Evolutionary conservation across 164 flowering plant species (phyloP).

Genomic region (Hamamelis virginiana): DNA sequence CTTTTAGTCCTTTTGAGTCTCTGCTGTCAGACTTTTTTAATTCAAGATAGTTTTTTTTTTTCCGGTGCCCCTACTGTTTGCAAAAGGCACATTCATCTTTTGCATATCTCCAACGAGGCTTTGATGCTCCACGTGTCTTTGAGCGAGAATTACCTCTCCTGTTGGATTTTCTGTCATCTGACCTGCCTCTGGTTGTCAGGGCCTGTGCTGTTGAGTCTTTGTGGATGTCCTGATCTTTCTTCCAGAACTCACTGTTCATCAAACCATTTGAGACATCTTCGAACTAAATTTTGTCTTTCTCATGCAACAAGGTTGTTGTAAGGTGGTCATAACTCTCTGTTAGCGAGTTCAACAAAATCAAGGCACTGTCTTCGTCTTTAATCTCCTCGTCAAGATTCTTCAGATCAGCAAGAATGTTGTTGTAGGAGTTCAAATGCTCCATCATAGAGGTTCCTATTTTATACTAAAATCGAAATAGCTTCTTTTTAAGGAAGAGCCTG

Average conservation of each 20-base stretch:
- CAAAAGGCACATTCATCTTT: background rate
- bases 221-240: background rate
- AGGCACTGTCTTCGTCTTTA: background rate
- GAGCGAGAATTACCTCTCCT: background rate
- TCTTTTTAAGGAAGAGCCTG: background rate
- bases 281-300: background rate
- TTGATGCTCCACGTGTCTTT: background rate
- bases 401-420: too few species aligned
- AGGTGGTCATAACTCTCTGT: background rate
- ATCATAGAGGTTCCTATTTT: background rate
- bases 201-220: background rate
- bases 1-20: too few species aligned
- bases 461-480: background rate
- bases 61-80: conserved; percentile 3
- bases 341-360: background rate
- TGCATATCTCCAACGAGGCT: background rate
- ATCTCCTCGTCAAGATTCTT: background rate
- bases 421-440: background rate
- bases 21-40: background rate
- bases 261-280: background rate
- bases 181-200: background rate
- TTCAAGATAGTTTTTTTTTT: background rate
- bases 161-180: background rate
- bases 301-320: background rate
- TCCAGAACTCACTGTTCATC: background rate